These are phyloP conservation scores for Cladobotryum protrusum DNA, from an alignment of 2,329 filamentous ascomycete species.

Conservation along the genomic window DNA sequence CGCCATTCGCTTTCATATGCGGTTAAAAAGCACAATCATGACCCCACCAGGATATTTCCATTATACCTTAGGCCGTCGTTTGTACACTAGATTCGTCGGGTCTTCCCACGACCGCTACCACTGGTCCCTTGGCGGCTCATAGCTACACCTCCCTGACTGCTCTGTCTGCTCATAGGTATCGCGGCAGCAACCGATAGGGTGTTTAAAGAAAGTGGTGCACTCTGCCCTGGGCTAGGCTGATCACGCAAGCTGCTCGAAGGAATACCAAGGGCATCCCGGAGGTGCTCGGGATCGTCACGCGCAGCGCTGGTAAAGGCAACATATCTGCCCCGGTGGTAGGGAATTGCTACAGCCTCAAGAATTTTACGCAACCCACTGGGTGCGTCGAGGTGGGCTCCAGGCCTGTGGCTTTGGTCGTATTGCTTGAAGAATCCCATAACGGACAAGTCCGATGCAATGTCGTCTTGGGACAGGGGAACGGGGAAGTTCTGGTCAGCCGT, in stretches of 20 bases:
- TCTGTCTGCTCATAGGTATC: conserved; percentile 50
- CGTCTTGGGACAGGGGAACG: conserved; percentile 42
- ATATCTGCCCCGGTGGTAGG: conserved; percentile 41
- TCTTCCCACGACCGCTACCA: conserved; percentile 44
- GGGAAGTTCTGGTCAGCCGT: conserved; percentile 52
- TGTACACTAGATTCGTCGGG: conserved; percentile 22
- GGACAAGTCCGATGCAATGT: conserved; percentile 48
- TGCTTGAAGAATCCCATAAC: conserved; percentile 54
- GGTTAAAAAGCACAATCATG: conserved; percentile 13
- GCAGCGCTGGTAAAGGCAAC: conserved; percentile 42
- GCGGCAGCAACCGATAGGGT: conserved; percentile 29
- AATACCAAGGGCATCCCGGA: conserved; percentile 46
- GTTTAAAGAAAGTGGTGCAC: conserved; percentile 18
- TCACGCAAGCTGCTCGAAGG: conserved; percentile 39
- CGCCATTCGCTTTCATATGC: conserved; percentile 22
- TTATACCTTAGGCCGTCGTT: too few species aligned
- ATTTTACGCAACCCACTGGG: conserved; percentile 48
- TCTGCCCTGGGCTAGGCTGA: conserved; percentile 26
- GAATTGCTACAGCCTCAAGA: conserved; percentile 48
- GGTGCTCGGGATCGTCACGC: conserved; percentile 42
- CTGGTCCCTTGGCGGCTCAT: conserved; percentile 51
- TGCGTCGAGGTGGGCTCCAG: conserved; percentile 50
- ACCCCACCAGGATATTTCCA: too few species aligned
- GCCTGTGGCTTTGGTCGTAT: conserved; percentile 48
- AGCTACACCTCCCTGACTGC: conserved; percentile 47